Base-by-base conservation (phyloP, 805 yeast species). In the Ogataea corticis region DNA sequence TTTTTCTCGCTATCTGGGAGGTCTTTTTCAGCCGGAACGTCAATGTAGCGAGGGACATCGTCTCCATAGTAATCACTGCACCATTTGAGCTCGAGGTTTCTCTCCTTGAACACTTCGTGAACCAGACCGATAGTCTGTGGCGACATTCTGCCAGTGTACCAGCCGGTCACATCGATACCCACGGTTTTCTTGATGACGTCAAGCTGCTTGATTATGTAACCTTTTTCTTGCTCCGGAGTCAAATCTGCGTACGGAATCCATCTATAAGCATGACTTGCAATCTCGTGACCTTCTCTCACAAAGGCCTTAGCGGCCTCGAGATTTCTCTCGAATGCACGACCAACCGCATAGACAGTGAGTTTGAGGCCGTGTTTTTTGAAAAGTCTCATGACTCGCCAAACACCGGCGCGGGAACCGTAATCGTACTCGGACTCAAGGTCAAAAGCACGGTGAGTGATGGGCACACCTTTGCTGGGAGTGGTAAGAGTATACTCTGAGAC, bases 301-400 rank as follows among this genome's bases (percentile, higher is more conserved):
- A 66, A 58, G 1, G 70, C 72, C 29, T 59, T 58, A 16, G 63
- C 70, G 9, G 65, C 66, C 13, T 54, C 64, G 7, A 63, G 65
- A 37, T 66, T 59, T 42, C 55, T 54, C 40, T 61, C 66, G 25
- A 69, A 57, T n/a, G 73, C 73, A 39, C 66, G 67, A 10, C 70
- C 73, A 42, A 69, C 72, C 21, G 67, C 73, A 46, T 62, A 67
- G 6, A 66, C 58, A 7, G 73, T 68, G 52, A 68, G 58, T 38
- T 62, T 63, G 45, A 56, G 58, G 28, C 50, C 51, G 42, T 59
- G 62, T 41, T 63, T 58, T 46, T 61, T 62, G 52, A 69, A 64
- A 16, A 65, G 49, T 30, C 65, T 53, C 23, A 68, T 50, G n/a
- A 69, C 45, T 41, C 57, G 46, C 57, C 56, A 54, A 29, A 49